A percentile compares a stretch with the other conserved stretches of the same genome.
Evolutionary conservation across 2,329 filamentous ascomycete species (phyloP).

Genomic region (Paracoccidioides brasiliensis): DNA sequence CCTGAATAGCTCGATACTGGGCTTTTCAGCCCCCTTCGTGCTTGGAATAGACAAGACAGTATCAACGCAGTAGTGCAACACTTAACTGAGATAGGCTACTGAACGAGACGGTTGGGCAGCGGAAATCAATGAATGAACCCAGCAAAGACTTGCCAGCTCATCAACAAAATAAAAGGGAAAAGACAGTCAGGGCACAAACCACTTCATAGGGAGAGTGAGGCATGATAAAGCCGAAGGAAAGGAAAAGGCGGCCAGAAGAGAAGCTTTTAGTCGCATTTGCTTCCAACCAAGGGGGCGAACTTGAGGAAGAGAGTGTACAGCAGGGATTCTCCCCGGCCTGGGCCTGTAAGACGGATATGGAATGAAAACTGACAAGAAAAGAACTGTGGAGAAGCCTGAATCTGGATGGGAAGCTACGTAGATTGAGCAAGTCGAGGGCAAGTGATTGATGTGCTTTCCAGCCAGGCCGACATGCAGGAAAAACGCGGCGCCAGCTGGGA

Average conservation of each 20-base stretch:
- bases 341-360: background rate
- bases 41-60: background rate
- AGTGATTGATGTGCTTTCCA: slow-evolving; percentile 6
- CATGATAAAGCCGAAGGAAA: slow-evolving; percentile 12
- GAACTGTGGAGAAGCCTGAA: background rate
- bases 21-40: background rate
- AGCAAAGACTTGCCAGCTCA: slow-evolving; percentile 17
- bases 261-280: slow-evolving; percentile 8
- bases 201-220: slow-evolving; percentile 11
- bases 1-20: background rate
- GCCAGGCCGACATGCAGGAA: slow-evolving; percentile 16
- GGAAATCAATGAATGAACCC: slow-evolving; percentile 26
- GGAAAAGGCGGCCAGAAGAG: slow-evolving; percentile 3
- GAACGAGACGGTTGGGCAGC: slow-evolving; percentile 11
- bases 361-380: background rate
- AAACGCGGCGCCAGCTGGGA: slow-evolving; percentile 18
- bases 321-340: background rate
- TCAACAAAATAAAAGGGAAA: slow-evolving; percentile 11
- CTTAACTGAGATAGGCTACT: background rate
- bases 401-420: background rate
- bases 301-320: background rate
- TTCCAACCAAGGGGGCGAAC: slow-evolving; percentile 4
- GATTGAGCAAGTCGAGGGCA: background rate
- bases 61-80: background rate
- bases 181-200: slow-evolving; percentile 12